Conservation (phyloP, 805 yeast genomes). For the Candida dajiaensis region DNA sequence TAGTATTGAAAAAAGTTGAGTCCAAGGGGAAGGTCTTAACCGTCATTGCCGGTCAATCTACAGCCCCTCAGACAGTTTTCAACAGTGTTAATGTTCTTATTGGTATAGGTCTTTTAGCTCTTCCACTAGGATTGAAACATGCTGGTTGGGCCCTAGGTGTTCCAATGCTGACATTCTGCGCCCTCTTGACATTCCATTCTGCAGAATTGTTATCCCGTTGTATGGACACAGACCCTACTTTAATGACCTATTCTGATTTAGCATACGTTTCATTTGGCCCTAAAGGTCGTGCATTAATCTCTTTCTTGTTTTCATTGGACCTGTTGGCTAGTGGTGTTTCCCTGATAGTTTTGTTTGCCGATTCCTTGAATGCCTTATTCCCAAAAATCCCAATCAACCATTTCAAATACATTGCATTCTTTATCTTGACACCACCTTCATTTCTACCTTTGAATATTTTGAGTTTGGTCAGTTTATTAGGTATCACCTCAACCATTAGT, state of each 20-base stretch:
- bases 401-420: constrained; percentile 64
- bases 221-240: constrained; percentile 72
- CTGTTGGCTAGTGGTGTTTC: constrained; percentile 79
- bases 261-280: constrained; percentile 84
- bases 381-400: constrained; percentile 45
- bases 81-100: constrained; percentile 72
- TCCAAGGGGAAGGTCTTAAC: constrained; percentile 69
- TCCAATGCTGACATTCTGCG: constrained; percentile 52
- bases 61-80: constrained; percentile 71
- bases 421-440: constrained; percentile 74
- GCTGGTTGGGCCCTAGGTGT: constrained; percentile 75
- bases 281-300: constrained; percentile 65
- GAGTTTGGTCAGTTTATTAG: constrained; percentile 62
- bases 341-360: constrained; percentile 76
- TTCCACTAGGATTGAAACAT: constrained; percentile 62
- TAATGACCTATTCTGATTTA: constrained; percentile 84
- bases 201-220: constrained; percentile 70
- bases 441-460: constrained; percentile 70
- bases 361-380: constrained; percentile 67
- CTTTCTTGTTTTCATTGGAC: constrained; percentile 70
- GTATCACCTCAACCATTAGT: constrained; percentile 64
- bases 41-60: constrained; percentile 75
- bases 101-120: constrained; percentile 70
- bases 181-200: constrained; percentile 65
- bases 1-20: constrained; percentile 58